phyloP scores from a whole-genome alignment of 1,284 basidiomycete genomes.

The Ustilago tritici region DNA sequence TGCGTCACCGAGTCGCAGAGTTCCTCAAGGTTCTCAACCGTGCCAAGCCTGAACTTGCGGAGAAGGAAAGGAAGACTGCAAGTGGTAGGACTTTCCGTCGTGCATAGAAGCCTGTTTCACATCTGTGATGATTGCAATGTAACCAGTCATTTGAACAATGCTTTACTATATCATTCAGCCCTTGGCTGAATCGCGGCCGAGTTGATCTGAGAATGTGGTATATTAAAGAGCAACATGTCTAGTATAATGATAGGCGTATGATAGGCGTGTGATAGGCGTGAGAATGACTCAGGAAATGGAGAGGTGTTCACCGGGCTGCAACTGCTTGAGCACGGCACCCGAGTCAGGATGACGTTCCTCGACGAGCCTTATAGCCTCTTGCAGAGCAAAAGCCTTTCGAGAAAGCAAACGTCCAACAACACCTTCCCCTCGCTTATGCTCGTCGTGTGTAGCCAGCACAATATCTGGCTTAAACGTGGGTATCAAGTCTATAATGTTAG shows the following conservation, averaged over 20 bases:
- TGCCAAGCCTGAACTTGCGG: slow-evolving; percentile 91
- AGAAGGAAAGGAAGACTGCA: slow-evolving; percentile 90
- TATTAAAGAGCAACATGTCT: neutral
- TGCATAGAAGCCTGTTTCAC: slow-evolving; percentile 21
- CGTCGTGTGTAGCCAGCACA: slow-evolving; percentile 46
- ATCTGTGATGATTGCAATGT: neutral
- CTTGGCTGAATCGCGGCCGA: too few relatives aligned
- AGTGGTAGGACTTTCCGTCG: slow-evolving; percentile 71
- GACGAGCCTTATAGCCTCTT: slow-evolving; percentile 10
- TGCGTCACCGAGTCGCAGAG: slow-evolving; percentile 93
- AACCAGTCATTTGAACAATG: neutral
- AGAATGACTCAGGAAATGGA: slow-evolving; percentile 2
- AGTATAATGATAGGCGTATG: neutral
- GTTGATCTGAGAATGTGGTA: neutral
- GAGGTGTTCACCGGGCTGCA: slow-evolving; percentile 25
- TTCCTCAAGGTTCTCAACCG: slow-evolving; percentile 98
- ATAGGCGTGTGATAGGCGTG: neutral
- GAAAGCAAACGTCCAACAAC: slow-evolving; percentile 31
- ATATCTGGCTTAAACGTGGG: slow-evolving; percentile 19
- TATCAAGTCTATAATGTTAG: slow-evolving; percentile 32
- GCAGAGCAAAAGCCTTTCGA: slow-evolving; percentile 9
- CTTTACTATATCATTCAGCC: neutral
- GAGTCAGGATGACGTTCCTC: neutral
- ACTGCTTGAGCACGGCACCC: slow-evolving; percentile 6
- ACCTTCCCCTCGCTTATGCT: slow-evolving; percentile 38